These are phyloP conservation scores for Carex cristatella DNA, from an alignment of 176 grass and related monocot genomes.

Conservation along the genomic window DNA sequence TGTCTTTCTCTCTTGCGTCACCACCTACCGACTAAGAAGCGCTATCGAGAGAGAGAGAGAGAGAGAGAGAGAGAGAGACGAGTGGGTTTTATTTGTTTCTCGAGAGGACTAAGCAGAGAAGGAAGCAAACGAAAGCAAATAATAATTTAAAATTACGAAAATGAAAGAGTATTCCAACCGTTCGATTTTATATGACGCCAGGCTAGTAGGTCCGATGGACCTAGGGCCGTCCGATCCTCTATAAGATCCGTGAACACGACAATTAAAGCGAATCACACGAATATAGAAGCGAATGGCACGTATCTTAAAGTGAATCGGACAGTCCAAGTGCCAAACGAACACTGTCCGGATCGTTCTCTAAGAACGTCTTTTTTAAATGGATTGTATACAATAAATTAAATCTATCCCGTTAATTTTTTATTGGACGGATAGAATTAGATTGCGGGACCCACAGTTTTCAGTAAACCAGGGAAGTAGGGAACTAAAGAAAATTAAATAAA, in stretches of 20 bases:
- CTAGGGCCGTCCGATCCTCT: too few species aligned
- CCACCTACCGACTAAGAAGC: neutral
- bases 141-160: neutral
- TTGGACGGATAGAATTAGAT: neutral
- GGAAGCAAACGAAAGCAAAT: neutral
- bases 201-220: too few species aligned
- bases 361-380: neutral
- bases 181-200: too few species aligned
- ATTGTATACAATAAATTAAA: neutral
- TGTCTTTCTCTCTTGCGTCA: neutral
- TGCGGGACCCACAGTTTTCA: neutral
- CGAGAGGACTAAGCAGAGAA: neutral
- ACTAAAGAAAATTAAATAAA: neutral
- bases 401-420: too few species aligned
- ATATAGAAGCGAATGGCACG: too few species aligned
- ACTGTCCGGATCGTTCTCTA: neutral
- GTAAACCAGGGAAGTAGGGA: neutral
- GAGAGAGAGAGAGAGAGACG: neutral
- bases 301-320: too few species aligned
- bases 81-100: slow-evolving; percentile 4
- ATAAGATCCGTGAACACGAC: too few species aligned
- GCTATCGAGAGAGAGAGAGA: neutral
- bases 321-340: too few species aligned
- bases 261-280: too few species aligned
- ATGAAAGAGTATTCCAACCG: neutral